Evolutionary conservation across 1,284 basidiomycete species (phyloP).

Genomic region (Sporisorium graminicola): DNA sequence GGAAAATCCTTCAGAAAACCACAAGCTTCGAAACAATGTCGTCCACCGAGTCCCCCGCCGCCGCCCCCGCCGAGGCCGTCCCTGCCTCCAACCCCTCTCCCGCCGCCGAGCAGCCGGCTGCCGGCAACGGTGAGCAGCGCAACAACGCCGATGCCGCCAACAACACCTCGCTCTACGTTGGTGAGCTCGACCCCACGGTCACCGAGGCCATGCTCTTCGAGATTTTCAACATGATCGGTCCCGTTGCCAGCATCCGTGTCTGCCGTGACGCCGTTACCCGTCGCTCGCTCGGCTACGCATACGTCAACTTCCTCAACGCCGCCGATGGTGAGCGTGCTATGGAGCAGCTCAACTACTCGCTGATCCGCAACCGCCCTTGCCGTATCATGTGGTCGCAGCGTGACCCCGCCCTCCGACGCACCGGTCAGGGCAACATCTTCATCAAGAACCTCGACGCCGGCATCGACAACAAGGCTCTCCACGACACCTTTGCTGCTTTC

Average conservation of each 20-base stretch:
- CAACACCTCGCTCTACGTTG: conserved; percentile 91
- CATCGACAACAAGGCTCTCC: conserved; percentile 99
- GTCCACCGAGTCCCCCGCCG: conserved; percentile 55
- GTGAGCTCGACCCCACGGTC: conserved; percentile 96
- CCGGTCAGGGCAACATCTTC: conserved; percentile 99
- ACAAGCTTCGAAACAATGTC: conserved; percentile 45
- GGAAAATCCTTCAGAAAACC: conserved; percentile 26
- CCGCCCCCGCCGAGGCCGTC: conserved; percentile 52
- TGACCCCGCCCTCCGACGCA: conserved; percentile 98
- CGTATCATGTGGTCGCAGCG: conserved; percentile 99
- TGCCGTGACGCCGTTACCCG: conserved; percentile 99
- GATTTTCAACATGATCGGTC: conserved; percentile 99
- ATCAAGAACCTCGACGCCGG: conserved; percentile 99
- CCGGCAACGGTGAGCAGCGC: conserved; percentile 42
- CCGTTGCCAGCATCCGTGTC: conserved; percentile 98
- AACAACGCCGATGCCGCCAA: conserved; percentile 55
- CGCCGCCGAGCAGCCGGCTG: conserved; percentile 64
- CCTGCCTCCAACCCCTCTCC: conserved; percentile 40
- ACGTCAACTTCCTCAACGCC: conserved; percentile 98
- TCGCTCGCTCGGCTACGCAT: conserved; percentile 99
- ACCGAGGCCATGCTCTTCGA: conserved; percentile 99
- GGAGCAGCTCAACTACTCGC: conserved; percentile 98
- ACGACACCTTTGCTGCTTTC: conserved; percentile 99
- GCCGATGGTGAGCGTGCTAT: conserved; percentile 98
- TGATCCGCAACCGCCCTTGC: conserved; percentile 98